A percentile compares a stretch with the other conserved stretches of the same genome.
Conservation (phyloP, 805 yeast species). For the Candida mattraensis region DNA sequence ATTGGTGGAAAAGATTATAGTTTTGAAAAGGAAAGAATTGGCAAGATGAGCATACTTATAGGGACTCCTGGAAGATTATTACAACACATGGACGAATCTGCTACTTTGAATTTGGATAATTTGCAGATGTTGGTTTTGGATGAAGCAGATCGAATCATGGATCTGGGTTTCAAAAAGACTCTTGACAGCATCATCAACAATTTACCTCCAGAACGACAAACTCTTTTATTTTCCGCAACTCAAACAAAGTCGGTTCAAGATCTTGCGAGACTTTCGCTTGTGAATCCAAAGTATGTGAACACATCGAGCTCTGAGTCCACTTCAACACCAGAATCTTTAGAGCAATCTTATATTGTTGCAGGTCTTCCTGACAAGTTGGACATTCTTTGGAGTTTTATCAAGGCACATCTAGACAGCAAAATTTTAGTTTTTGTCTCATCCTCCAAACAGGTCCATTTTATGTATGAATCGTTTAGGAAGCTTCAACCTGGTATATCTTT, state of each 20-base stretch:
- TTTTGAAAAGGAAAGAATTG: conserved; percentile 77
- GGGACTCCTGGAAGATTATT: conserved; percentile 91
- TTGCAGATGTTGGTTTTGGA: conserved; percentile 79
- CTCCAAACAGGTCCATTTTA: conserved; percentile 87
- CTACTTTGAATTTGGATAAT: conserved; percentile 71
- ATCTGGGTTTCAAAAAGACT: conserved; percentile 88
- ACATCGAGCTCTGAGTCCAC: conserved; percentile 35
- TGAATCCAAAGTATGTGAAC: conserved; percentile 60
- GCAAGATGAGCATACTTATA: conserved; percentile 75
- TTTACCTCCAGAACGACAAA: conserved; percentile 79
- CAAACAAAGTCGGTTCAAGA: conserved; percentile 82
- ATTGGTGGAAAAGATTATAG: conserved; percentile 91
- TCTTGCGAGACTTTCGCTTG: conserved; percentile 74
- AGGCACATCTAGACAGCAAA: conserved; percentile 77
- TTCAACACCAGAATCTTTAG: conserved; percentile 75
- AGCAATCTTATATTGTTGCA: conserved; percentile 76
- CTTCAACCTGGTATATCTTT: conserved; percentile 90
- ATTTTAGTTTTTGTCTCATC: conserved; percentile 83
- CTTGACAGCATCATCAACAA: conserved; percentile 77
- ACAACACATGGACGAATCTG: conserved; percentile 89
- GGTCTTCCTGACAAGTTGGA: conserved; percentile 81
- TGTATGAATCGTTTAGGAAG: conserved; percentile 81
- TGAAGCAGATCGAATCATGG: conserved; percentile 91
- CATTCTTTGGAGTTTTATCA: conserved; percentile 80
- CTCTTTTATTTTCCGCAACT: conserved; percentile 84